Evolutionary conservation across 108 stramenopile genomes (phyloP).

Genomic region (Pseudonitzschia delicatissima): DNA sequence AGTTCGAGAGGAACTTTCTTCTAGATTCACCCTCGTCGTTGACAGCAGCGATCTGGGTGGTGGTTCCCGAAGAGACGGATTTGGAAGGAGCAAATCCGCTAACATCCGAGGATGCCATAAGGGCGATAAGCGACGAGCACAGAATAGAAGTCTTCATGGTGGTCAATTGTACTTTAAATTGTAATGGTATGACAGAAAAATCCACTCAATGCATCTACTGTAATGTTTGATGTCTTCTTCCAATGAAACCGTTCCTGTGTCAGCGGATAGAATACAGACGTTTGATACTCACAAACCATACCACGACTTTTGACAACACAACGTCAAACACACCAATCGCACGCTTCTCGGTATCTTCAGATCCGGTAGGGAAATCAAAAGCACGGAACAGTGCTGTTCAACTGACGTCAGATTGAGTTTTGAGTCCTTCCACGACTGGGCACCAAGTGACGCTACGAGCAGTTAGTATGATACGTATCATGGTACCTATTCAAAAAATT

Average conservation of each 20-base stretch:
- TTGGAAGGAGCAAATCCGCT: background rate
- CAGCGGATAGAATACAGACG: background rate
- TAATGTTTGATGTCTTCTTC: background rate
- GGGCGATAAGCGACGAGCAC: background rate
- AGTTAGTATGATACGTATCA: no score
- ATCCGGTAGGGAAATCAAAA: background rate
- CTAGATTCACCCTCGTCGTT: constrained; percentile 36
- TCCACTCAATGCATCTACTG: background rate
- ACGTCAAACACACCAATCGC: background rate
- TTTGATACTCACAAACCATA: no score
- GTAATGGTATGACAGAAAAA: background rate
- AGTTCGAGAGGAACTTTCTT: constrained; percentile 60
- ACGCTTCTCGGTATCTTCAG: background rate
- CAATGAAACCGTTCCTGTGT: background rate
- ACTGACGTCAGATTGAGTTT: background rate
- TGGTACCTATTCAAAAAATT: no score
- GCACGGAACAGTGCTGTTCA: background rate
- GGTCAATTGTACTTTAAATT: background rate
- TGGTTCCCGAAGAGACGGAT: background rate
- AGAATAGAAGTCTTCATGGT: constrained; percentile 8
- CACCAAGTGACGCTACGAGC: background rate
- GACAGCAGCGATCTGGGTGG: background rate
- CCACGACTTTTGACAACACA: constrained; percentile 4
- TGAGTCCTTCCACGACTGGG: constrained; percentile 1
- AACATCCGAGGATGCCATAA: background rate